These are phyloP conservation scores for Solanum virginianum DNA, from an alignment of 257 asterid genomes.

Conservation along the genomic window DNA sequence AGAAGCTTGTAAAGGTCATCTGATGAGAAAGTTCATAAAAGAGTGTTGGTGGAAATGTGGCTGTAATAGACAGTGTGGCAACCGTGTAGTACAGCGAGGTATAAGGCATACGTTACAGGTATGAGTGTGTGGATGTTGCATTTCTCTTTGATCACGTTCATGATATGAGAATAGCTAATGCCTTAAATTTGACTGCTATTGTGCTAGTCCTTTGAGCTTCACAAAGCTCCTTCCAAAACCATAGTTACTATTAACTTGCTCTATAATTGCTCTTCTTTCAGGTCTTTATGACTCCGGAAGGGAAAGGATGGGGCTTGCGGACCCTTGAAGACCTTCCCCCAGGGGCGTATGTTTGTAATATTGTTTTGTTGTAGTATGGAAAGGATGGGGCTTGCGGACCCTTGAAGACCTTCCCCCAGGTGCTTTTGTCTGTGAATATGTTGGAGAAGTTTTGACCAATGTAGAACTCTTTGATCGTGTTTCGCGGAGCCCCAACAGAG, in stretches of 20 bases:
- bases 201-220: not conserved
- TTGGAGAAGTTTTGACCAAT: slow-evolving; percentile 84
- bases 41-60: slow-evolving; percentile 99
- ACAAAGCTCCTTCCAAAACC: not conserved
- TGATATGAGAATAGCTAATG: not conserved
- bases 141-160: not conserved
- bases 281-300: slow-evolving; percentile 79
- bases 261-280: slow-evolving; percentile 6
- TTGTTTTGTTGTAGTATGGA: too few relatives aligned
- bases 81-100: slow-evolving; percentile 95
- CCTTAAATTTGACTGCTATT: not conserved
- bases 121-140: not conserved
- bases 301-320: slow-evolving; percentile 97
- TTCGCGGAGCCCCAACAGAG: slow-evolving; percentile 33
- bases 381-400: slow-evolving; percentile 97
- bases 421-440: slow-evolving; percentile 91
- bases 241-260: not conserved
- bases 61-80: slow-evolving; percentile 73
- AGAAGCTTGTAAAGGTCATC: slow-evolving; percentile 91
- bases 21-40: slow-evolving; percentile 65
- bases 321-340: slow-evolving; percentile 90
- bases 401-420: slow-evolving; percentile 94
- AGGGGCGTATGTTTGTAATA: too few relatives aligned
- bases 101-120: slow-evolving; percentile 73
- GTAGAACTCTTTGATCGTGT: slow-evolving; percentile 74